A percentile compares a stretch with the other conserved stretches of the same genome.
These are phyloP conservation scores for Aspergillus thermomutatus DNA, from an alignment of 2,329 filamentous ascomycete genomes.

Conservation along the genomic window DNA sequence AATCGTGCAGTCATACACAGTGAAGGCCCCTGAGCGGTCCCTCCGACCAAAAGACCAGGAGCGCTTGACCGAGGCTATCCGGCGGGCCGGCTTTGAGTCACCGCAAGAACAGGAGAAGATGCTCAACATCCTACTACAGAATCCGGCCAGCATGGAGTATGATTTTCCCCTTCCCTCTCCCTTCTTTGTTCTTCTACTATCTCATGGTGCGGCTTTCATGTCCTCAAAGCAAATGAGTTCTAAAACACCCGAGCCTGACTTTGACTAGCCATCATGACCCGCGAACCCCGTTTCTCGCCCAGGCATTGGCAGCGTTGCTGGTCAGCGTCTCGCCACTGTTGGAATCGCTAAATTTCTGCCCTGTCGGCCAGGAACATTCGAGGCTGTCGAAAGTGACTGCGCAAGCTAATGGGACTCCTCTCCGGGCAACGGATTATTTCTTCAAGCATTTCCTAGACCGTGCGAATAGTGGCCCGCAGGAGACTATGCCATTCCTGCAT, in stretches of 20 bases:
- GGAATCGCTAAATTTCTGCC: neutral
- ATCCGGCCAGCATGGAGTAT: neutral
- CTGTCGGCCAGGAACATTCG: neutral
- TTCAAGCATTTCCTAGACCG: neutral
- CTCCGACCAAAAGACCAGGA: neutral
- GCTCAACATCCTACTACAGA: neutral
- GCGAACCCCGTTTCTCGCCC: neutral
- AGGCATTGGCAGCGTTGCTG: neutral
- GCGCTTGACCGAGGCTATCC: neutral
- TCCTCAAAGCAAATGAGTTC: too few relatives aligned
- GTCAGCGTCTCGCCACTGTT: neutral
- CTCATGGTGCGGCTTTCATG: too few relatives aligned
- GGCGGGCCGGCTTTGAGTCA: neutral
- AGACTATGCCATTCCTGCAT: neutral
- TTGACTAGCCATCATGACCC: too few relatives aligned
- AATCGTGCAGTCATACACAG: neutral
- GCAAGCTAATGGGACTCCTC: neutral
- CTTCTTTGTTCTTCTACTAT: too few relatives aligned
- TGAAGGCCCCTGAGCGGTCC: neutral
- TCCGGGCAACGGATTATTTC: neutral
- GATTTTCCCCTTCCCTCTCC: neutral
- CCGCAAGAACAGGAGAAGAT: neutral
- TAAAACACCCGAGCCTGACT: too few relatives aligned
- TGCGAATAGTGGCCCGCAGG: neutral
- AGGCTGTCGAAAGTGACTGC: neutral